Evolutionary conservation across 495 filamentous ascomycete genomes (phyloP), one percentile per base, ranked within the genome.

Genomic region (Aspergillus egyptiacus): DNA sequence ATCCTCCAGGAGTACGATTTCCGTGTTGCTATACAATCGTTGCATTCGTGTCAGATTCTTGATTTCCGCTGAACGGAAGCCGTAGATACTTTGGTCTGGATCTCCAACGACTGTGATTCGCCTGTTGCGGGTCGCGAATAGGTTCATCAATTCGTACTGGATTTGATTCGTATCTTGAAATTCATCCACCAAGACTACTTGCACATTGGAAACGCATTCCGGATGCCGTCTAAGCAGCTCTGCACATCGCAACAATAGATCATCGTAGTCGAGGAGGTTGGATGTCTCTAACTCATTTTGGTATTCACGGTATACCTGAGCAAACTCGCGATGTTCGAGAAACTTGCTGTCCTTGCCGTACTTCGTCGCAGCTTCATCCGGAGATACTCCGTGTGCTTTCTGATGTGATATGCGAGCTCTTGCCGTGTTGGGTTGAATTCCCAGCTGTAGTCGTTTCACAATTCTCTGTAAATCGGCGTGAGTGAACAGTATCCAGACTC

Each of bases 21-120:
- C 75, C 1, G 89, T 91, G 34, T 87, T 81, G 0, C 79, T 79
- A 59, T 89, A 96, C 33, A 83, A 79, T 31, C 68, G 69, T 49
- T 86, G 78, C 80, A 99, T 84, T 2, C 84, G 76, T 51, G 78
- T 77, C 30, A 97, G 73, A 62, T 99, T 99, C 62, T 85, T 80
- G 54, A 94, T 91, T 66, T 99, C 93, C 17, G 94, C 94, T 4
- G 89, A 91, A n/a, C 94, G 84, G 73, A 95, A 99, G 5, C 91
- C 87, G 60, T 99, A 99, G 43, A 99, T 99, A 56, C 91, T 96
- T 60, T 99, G 94, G 62, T 99, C 93, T 6, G 94, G 94, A 61
- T 99, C 93, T 11, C 94, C 93, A 13, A 99, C 94, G 40, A 96
- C 87, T 8, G 93, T 97, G 50, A 99, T 89, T 14, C 82, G 74